Conservation (phyloP, 1,139 yeast genomes). For the Magnusiomyces fungicola region DNA sequence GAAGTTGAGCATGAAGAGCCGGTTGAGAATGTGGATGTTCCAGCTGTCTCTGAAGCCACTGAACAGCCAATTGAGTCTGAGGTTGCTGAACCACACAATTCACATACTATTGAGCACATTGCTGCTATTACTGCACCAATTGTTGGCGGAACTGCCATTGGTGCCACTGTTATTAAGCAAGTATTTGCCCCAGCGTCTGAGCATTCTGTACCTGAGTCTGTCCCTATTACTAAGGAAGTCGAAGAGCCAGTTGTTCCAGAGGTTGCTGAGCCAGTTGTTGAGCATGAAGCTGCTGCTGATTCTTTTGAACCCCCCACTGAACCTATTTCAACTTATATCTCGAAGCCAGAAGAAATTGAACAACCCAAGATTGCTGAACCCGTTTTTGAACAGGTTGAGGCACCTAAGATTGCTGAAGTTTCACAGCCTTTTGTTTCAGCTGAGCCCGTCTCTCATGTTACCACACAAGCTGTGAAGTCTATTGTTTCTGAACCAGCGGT, state of each 20-base stretch:
- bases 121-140: background rate
- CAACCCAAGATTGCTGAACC: background rate
- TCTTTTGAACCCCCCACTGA: background rate
- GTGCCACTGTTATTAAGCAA: background rate
- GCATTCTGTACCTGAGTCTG: no score
- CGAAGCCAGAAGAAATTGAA: no score
- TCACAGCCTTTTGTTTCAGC: background rate
- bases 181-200: no score
- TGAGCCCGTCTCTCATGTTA: background rate
- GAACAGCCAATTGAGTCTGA: background rate
- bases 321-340: background rate
- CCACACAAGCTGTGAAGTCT: background rate
- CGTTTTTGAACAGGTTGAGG: background rate
- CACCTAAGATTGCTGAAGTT: background rate
- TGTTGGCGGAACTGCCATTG: background rate
- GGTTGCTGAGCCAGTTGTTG: background rate
- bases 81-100: background rate
- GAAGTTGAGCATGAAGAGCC: background rate
- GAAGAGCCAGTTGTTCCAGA: background rate
- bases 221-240: no score
- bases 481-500: background rate
- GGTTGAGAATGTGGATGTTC: conserved; percentile 1
- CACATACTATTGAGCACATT: background rate
- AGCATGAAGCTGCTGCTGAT: background rate
- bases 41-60: background rate